A percentile compares a stretch with the other conserved stretches of the same genome.
Evolutionary conservation across 2,329 filamentous ascomycete genomes (phyloP).

Genomic region (Lecanoromycetidae sp.): DNA sequence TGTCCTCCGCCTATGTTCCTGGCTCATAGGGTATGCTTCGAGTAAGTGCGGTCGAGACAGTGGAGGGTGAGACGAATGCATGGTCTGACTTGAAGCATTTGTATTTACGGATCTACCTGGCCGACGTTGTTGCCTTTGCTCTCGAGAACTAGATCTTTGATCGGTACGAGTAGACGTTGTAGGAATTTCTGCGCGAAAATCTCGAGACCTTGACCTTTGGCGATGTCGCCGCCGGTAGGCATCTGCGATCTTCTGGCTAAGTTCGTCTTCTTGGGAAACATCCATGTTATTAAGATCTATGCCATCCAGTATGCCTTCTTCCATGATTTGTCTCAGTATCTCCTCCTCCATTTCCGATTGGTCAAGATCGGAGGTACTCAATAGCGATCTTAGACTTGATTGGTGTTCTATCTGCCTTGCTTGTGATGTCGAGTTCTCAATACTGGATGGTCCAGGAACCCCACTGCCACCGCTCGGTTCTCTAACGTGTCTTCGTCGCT

Average conservation of each 20-base stretch:
- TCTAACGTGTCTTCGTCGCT: conserved; percentile 17
- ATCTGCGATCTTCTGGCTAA: conserved; percentile 81
- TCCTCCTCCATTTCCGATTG: conserved; percentile 72
- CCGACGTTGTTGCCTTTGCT: conserved; percentile 8
- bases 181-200: not conserved
- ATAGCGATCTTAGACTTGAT: conserved; percentile 70
- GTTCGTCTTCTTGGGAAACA: conserved; percentile 70
- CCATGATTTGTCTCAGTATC: conserved; percentile 76
- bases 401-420: conserved; percentile 70
- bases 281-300: conserved; percentile 83
- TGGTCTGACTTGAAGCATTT: conserved; percentile 4
- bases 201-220: conserved; percentile 33
- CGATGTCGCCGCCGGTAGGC: conserved; percentile 69
- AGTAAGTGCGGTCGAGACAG: conserved; percentile 20
- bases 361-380: conserved; percentile 67
- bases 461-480: conserved; percentile 16
- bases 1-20: conserved; percentile 19
- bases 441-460: conserved; percentile 7
- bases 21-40: conserved; percentile 15
- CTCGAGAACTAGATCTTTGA: conserved; percentile 15
- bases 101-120: conserved; percentile 3
- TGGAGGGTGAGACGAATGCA: conserved; percentile 17
- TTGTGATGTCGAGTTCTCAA: conserved; percentile 24
- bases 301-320: conserved; percentile 76
- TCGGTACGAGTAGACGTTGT: conserved; percentile 20